These are phyloP conservation scores for Russula emetica DNA, from an alignment of 768 basidiomycete genomes.

Conservation along the genomic window DNA sequence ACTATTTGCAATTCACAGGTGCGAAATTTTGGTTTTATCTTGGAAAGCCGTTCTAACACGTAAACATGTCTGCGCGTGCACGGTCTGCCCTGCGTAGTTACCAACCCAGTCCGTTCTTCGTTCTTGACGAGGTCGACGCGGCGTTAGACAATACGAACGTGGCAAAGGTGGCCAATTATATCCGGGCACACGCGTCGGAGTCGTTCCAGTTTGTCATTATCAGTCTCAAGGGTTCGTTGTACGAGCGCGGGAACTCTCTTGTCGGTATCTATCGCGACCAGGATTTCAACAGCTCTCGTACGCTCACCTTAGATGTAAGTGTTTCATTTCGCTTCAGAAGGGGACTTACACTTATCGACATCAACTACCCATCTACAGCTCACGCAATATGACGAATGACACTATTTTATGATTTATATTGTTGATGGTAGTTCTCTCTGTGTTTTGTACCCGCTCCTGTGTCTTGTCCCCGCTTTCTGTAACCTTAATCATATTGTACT, in stretches of 20 bases:
- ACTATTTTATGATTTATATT: background rate
- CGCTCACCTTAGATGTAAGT: constrained; percentile 85
- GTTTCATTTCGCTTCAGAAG: background rate
- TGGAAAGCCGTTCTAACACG: background rate
- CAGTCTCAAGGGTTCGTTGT: constrained; percentile 89
- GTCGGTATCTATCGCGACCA: constrained; percentile 96
- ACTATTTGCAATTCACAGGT: constrained; percentile 96
- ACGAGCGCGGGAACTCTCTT: constrained; percentile 83
- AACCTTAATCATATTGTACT: background rate
- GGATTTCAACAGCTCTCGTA: constrained; percentile 86
- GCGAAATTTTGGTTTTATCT: background rate
- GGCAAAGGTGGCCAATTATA: constrained; percentile 91
- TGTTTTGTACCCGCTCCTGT: background rate
- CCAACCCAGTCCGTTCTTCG: constrained; percentile 96
- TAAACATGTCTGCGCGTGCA: background rate
- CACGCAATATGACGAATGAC: constrained; percentile 59
- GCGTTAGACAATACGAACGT: constrained; percentile 99
- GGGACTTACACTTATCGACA: background rate
- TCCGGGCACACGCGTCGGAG: constrained; percentile 76
- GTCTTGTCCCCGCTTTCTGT: constrained; percentile 4
- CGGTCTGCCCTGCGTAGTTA: constrained; percentile 48
- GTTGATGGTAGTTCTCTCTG: background rate
- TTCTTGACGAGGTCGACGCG: constrained; percentile 97
- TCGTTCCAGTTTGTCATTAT: constrained; percentile 96
- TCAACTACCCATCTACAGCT: constrained; percentile 38